A percentile compares a stretch with the other conserved stretches of the same genome.
Evolutionary conservation across 2,329 filamentous ascomycete genomes (phyloP).

Genomic region (Paraphaeosphaeria minitans): DNA sequence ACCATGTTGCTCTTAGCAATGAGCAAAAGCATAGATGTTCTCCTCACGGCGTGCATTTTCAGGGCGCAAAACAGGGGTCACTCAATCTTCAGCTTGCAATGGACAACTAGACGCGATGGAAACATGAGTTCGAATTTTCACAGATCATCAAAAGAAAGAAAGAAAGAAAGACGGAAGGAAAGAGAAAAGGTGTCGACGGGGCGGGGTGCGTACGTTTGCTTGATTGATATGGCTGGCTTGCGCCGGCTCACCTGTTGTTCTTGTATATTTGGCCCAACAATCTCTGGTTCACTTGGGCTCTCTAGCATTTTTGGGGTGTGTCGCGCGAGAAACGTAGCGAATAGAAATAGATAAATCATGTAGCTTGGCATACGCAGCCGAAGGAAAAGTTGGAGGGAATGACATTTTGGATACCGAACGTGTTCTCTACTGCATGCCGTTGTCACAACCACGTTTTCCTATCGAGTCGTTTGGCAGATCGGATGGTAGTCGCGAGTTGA

Average conservation of each 20-base stretch:
- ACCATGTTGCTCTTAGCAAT: slow-evolving; percentile 22
- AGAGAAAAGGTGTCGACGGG: background rate
- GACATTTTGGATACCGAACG: background rate
- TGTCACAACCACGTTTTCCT: background rate
- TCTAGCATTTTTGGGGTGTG: background rate
- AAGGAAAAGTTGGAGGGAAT: background rate
- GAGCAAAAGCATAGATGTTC: slow-evolving; percentile 43
- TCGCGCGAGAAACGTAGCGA: background rate
- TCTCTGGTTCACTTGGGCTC: background rate
- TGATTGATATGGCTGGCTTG: background rate
- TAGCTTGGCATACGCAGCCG: background rate
- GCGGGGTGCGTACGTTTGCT: background rate
- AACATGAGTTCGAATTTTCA: background rate
- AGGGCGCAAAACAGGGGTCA: slow-evolving; percentile 30
- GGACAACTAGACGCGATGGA: slow-evolving; percentile 15
- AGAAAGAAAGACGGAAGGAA: background rate
- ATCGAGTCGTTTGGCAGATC: background rate
- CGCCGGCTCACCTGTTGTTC: background rate
- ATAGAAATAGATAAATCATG: slow-evolving; percentile 10
- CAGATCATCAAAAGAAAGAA: background rate
- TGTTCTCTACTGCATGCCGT: background rate
- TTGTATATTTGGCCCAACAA: slow-evolving; percentile 6
- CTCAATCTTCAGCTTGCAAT: slow-evolving; percentile 7
- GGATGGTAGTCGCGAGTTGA: background rate
- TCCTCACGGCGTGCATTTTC: slow-evolving; percentile 40